phyloP scores from a whole-genome alignment of 2,329 filamentous ascomycete species.

The Fusarium brevicatenulatum region DNA sequence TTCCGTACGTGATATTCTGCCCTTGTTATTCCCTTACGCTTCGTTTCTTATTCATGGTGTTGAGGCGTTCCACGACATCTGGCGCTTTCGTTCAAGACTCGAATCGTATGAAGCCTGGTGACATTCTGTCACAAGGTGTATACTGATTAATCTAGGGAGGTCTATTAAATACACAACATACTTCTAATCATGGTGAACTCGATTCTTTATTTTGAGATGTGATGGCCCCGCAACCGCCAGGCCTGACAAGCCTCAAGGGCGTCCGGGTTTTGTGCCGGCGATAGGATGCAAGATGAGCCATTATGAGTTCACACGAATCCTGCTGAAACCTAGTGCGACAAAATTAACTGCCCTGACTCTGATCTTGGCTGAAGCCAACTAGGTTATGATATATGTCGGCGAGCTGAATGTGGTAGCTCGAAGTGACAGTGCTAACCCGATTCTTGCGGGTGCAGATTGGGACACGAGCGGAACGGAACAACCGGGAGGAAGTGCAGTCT shows the following conservation, averaged over 20 bases:
- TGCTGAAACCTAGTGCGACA: neutral
- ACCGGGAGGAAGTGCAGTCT: neutral
- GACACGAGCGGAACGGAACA: neutral
- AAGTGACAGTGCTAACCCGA: neutral
- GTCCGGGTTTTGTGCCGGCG: neutral
- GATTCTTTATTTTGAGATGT: neutral
- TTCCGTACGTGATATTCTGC: constrained; percentile 5
- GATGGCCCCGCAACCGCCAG: neutral
- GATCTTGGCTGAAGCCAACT: neutral
- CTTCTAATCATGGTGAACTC: neutral
- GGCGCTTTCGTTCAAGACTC: neutral
- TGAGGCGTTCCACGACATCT: neutral
- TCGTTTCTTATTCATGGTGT: constrained; percentile 9
- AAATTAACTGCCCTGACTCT: neutral
- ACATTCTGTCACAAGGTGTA: neutral
- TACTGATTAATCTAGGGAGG: neutral
- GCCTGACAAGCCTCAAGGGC: neutral
- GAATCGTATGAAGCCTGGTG: neutral
- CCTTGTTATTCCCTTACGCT: neutral
- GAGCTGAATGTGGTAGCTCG: constrained; percentile 35
- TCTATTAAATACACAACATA: neutral
- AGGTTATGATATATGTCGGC: constrained; percentile 13
- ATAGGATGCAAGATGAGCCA: constrained; percentile 4
- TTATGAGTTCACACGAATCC: constrained; percentile 8
- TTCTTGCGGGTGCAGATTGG: neutral